phyloP scores from a whole-genome alignment of 495 filamentous ascomycete genomes.

The Aspergillus conjunctus region DNA sequence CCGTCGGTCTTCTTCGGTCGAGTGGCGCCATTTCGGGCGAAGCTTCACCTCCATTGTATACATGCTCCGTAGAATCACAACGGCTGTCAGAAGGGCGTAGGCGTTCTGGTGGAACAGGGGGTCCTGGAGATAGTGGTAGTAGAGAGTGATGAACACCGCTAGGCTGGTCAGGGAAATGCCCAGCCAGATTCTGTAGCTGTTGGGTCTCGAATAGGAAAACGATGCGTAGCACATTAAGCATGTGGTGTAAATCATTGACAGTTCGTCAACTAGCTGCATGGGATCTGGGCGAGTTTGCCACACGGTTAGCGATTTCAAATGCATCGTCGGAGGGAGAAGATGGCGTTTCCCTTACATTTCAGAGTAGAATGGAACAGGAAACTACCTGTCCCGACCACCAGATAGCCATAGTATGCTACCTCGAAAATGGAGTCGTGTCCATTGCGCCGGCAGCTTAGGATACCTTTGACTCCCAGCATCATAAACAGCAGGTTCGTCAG shows the following conservation, averaged over 20 bases:
- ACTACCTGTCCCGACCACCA: conserved; percentile 78
- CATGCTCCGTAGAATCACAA: conserved; percentile 79
- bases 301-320: conserved; percentile 22
- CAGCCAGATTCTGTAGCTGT: conserved; percentile 55
- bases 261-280: conserved; percentile 96
- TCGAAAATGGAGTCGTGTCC: conserved; percentile 73
- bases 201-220: conserved; percentile 71
- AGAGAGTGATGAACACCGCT: conserved; percentile 80
- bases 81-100: conserved; percentile 77
- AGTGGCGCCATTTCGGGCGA: conserved; percentile 55
- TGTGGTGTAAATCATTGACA: conserved; percentile 97
- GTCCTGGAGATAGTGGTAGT: conserved; percentile 93
- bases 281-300: conserved; percentile 62
- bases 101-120: conserved; percentile 90
- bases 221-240: conserved; percentile 90
- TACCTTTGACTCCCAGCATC: conserved; percentile 69
- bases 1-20: conserved; percentile 47
- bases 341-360: conserved; percentile 60
- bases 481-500: conserved; percentile 83
- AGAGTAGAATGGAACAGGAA: conserved; percentile 82
- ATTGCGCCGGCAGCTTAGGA: conserved; percentile 68
- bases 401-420: conserved; percentile 71
- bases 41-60: conserved; percentile 87
- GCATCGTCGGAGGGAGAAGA: not conserved
- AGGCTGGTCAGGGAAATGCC: conserved; percentile 62